Base-by-base conservation (phyloP, 306 rosid species). In the Castanospermum australe region DNA sequence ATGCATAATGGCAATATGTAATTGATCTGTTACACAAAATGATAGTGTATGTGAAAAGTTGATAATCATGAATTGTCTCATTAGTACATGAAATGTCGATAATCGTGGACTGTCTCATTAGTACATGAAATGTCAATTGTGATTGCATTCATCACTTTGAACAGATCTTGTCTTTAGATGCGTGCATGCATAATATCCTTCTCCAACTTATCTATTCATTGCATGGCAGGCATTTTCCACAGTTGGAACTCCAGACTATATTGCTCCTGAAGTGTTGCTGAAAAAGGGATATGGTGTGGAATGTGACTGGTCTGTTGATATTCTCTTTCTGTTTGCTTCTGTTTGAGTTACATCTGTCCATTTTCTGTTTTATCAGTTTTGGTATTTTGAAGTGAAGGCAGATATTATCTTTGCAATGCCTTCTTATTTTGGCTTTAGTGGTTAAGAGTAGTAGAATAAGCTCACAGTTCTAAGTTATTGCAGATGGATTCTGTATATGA, bases 161-260 rank as follows among this genome's bases (percentile, higher is more conserved):
- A 48, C 21, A 35, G 14, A 69, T 36, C 13, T 47, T 38, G 20
- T 21, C 77, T 33, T 32, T 69, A 36, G 44, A 61, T 73, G 41
- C 77, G 22, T 45, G 44, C 60, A 22, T 59, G 42, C 61, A 75
- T 82, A 41, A 75, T 82, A 41, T 74, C 62, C 61, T 75, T 82
- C 81, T 71, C 67, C 54, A 44, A 11, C 75, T 66, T 60, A 35
- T 76, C 17, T 64, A 38, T 81, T 79, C 18, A 55, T 76, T 83
- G 82, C 14, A 51, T 87, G 81, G 50, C 85, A 94, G 97, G 98
- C 98, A 52, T 94, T 55, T 85, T 94, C 98, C 50, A 94, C 96
- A 14, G 98, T 92, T 30, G 98, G 97, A 79, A 94, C 97, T 20
- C 97, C 98, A 12, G 97, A 94, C 78, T 92, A 94, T 75, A 92